Evolutionary conservation across 495 filamentous ascomycete species (phyloP).

Genomic region (Penicillium soppii): DNA sequence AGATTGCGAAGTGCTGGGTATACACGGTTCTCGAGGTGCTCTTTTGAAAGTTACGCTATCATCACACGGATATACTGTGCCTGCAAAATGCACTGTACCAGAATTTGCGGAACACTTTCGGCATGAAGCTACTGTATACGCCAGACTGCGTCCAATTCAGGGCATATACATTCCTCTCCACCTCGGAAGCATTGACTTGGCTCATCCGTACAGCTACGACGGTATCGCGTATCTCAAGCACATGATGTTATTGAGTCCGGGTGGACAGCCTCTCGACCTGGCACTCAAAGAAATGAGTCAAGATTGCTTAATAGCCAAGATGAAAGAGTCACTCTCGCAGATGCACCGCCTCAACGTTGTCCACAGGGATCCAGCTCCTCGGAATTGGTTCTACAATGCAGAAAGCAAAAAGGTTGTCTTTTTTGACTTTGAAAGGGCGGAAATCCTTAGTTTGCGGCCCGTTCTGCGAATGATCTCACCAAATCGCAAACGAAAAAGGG

Average conservation of each 20-base stretch:
- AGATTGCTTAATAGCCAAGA: neutral
- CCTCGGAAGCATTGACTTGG: slow-evolving; percentile 20
- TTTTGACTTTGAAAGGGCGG: slow-evolving; percentile 7
- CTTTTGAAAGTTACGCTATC: slow-evolving; percentile 43
- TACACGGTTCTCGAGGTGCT: slow-evolving; percentile 34
- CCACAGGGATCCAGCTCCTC: slow-evolving; percentile 1
- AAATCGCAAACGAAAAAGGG: too few relatives aligned
- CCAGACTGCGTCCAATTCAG: slow-evolving; percentile 28
- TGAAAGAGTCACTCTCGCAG: slow-evolving; percentile 1
- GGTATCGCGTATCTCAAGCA: slow-evolving; percentile 1
- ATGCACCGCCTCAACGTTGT: neutral
- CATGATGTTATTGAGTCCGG: neutral
- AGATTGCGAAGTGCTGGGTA: slow-evolving; percentile 5
- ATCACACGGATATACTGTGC: slow-evolving; percentile 28
- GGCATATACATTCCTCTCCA: slow-evolving; percentile 30
- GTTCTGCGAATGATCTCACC: too few relatives aligned
- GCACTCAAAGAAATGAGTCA: neutral
- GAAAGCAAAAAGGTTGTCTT: slow-evolving; percentile 1
- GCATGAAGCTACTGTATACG: slow-evolving; percentile 32
- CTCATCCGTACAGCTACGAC: slow-evolving; percentile 8
- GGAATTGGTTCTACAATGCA: slow-evolving; percentile 1
- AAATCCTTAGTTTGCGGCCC: neutral
- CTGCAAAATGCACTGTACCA: slow-evolving; percentile 36
- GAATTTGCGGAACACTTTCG: slow-evolving; percentile 19
- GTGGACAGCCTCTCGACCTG: neutral